Base-by-base conservation (phyloP, 352 stramenopile species). In the Pythium myriotylum region DNA sequence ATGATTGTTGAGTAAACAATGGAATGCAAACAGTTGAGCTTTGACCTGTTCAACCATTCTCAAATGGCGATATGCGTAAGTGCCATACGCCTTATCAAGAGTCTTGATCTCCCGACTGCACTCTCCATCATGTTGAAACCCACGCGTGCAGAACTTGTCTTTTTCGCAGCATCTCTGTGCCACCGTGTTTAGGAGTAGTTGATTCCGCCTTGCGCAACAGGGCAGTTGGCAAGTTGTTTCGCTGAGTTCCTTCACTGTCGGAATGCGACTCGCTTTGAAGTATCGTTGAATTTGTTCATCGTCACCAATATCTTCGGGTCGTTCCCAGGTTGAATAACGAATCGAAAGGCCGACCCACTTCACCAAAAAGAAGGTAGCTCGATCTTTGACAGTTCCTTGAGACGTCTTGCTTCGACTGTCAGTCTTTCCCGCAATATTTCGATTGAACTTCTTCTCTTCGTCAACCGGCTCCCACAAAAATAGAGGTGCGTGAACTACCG, bases 271-370 rank as follows among this genome's bases (percentile, higher is more conserved):
- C 45, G 92, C 87, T 66, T 94, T 94, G 73, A 95, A 94, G 59
- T 96, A 96, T 6, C 88, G 75, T 59, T 95, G 85, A 42, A 96
- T 92, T 40, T 95, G 84, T 46, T 92, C 86, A 61, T 95, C 86
- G 22, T 95, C 88, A 19, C 88, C 86, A 60, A 96, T 96, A 59
- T 96, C 88, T 61, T 96, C 84, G 0, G 86, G 81, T 3, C 84
- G 82, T 54, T 96, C 88, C 88, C 88, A 96, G 20, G 88, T 96
- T 35, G 86, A 94, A 46, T 86, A 94, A 45, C 86, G 78, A 52
- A 95, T 84, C 12, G 88, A 95, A 23, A 95, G 56, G 17, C 84
- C 86, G 29, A 94, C 67, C 88, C 88, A 96, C 67, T 96, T 94
- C 27, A 96, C 86, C 16, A 96, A 59, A 51, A 95, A 96, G 67